Percentiles rank a stretch among this genome's conserved stretches.
Evolutionary conservation across 1,284 basidiomycete species (phyloP).

Genomic region (Fomitiporia mediterranea): DNA sequence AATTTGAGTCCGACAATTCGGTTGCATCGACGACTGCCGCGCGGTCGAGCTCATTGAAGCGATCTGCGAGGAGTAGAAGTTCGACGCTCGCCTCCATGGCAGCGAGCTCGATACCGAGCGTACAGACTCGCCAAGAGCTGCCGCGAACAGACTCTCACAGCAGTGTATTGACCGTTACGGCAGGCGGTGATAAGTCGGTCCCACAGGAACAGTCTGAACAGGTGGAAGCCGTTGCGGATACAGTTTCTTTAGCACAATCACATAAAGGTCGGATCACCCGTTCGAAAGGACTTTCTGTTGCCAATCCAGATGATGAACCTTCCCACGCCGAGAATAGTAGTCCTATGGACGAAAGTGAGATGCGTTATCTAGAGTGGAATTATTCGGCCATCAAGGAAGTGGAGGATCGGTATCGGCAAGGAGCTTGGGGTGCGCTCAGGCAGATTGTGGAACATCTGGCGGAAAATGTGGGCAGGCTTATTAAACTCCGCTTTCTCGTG

Average conservation of each 20-base stretch:
- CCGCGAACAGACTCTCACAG: conserved; percentile 50
- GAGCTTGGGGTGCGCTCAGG: conserved; percentile 53
- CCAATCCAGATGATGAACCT: conserved; percentile 4
- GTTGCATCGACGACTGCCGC: conserved; percentile 17
- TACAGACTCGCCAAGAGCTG: conserved; percentile 26
- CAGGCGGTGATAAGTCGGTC: conserved; percentile 34
- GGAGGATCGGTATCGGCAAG: conserved; percentile 46
- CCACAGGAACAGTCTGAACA: conserved; percentile 25
- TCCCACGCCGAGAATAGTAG: conserved; percentile 15
- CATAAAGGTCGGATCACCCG: conserved; percentile 13
- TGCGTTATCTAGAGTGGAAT: conserved; percentile 22
- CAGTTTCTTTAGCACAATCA: conserved; percentile 7
- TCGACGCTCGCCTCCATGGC: conserved; percentile 4
- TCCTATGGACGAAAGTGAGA: conserved; percentile 34
- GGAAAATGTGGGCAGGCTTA: conserved; percentile 44
- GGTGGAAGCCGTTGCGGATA: conserved; percentile 4
- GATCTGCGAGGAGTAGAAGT: conserved; percentile 13
- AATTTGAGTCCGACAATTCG: conserved; percentile 16
- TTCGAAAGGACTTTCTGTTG: conserved; percentile 9
- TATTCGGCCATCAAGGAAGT: conserved; percentile 43
- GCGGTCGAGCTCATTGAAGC: conserved; percentile 11
- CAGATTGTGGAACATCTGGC: conserved; percentile 57
- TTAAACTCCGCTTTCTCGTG: neutral
- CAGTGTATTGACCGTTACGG: conserved; percentile 64
- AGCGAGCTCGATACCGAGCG: neutral